Base-by-base conservation (phyloP, 1,139 yeast species). In the Saccharomyces hybrid region DNA sequence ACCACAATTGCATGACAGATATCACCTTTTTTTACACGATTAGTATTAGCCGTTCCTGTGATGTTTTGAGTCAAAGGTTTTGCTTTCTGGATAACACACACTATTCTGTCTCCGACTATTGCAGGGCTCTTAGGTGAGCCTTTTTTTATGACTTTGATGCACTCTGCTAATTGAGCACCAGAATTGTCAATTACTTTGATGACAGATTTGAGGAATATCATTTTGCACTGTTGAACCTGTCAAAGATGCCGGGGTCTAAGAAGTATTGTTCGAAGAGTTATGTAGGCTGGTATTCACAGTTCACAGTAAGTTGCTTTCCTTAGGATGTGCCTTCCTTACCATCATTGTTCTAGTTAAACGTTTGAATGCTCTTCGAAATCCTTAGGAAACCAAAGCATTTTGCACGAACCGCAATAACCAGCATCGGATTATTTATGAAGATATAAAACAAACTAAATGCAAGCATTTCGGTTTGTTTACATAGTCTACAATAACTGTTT, bases 1-100 rank as follows among this genome's bases (percentile, higher is more conserved):
- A 90, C 98, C 48, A 93, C 88, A 27, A 93, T 91, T 5, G 98
- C 99, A 68, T 95, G 95, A 58, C 95, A 86, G 52, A 93, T 89
- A 67, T 93, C 99, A 65, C 98, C 96, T 73, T 95, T 86, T 72
- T 91, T 88, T 48, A 91, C 96, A 70, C 95, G 79, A 70, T 87
- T 88, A 49, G 81, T 78, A 53, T 87, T 83, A 8, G 87, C 77
- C 53, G 87, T 83, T 57, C 88, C 89, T 1, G 86, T 80, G 55
- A 83, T 78, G 55, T 78, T 82, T 38, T 84, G 76, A 52, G 78
- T 75, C 57, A 83, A 69, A 8, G 96, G 91, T 66, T 82, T 83
- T 47, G 98, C 96, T 72, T 89, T 87, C 70, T 95, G 95, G 50
- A 93, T 95, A 54, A 95, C 99, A 57, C 90, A 95, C 25, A 95